These are phyloP conservation scores for Xylaria bambusicola DNA, from an alignment of 495 filamentous ascomycete genomes.

Conservation along the genomic window DNA sequence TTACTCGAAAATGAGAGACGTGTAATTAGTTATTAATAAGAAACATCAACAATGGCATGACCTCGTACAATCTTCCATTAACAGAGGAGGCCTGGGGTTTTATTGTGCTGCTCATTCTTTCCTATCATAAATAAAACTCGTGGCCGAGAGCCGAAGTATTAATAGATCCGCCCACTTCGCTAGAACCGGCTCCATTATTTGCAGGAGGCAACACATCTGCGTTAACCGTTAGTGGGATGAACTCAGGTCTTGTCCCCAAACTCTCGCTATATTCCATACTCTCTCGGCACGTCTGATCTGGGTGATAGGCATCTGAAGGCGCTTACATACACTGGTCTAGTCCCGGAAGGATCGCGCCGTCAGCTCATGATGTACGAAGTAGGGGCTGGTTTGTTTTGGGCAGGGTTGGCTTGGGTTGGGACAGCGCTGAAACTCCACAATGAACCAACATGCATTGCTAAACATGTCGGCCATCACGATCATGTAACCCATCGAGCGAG, in stretches of 20 bases:
- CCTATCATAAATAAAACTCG: not conserved
- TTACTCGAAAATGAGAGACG: not conserved
- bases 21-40: not conserved
- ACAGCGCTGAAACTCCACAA: not conserved
- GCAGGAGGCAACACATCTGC: not conserved
- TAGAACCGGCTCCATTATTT: conserved; percentile 1
- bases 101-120: not conserved
- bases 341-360: conserved; percentile 2
- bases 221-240: conserved; percentile 1
- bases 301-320: not conserved
- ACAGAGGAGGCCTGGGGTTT: not conserved
- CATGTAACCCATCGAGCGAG: not conserved
- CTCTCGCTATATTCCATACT: conserved; percentile 1
- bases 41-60: not conserved
- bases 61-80: not conserved
- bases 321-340: no score
- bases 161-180: conserved; percentile 1
- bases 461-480: not conserved
- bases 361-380: no score
- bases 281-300: not conserved
- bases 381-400: not conserved
- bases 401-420: not conserved
- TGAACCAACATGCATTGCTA: not conserved
- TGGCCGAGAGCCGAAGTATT: conserved; percentile 13
- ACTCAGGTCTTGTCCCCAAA: not conserved